Evolutionary conservation across 306 rosid genomes (phyloP), one percentile per base, ranked within the genome.

Genomic region (Vigna radiata): DNA sequence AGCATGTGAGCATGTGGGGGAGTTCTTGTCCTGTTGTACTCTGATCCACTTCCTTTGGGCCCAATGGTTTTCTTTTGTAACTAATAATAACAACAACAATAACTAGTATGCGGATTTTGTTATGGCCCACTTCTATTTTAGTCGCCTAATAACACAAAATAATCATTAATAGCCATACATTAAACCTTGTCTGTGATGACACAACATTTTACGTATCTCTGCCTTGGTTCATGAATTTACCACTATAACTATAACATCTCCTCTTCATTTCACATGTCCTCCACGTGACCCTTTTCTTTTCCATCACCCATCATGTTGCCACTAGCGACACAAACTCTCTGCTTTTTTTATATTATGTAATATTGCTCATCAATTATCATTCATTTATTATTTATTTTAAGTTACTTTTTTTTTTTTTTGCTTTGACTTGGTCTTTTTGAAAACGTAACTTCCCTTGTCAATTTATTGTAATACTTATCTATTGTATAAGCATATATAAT

Each of bases 1-100:
- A 68, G 91, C 98, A 91, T 90, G 98, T 88, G 93, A 78, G 16
- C 92, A 93, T 86, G 92, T 93, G 96, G 78, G 54, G 19, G 23
- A 50, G 77, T 77, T 85, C 74, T 80, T 21, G 86, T 91, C 87
- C 44, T 78, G 47, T 58, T 70, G 70, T 15, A 63, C 61, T 31
- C 76, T 77, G n/a, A 71, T 75, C 69, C 79, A 54, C 74, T 75
- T 84, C 53, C 80, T 43, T 0, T 76, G 88, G 88, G 29, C 82
- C 91, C 88, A 68, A 76, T 60, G 17, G 13, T 63, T 76, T 76
- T 81, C 53, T 55, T 63, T 53, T 31, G 29, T 59, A 76, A n/a
- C 15, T 48, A 77, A 6, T 66, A 21, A 29, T 58, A 16, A 47
- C 39, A 65, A 17, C 73, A 67, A 77, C 36, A 69, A 41, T 66